Conservation (phyloP, 1,284 basidiomycete genomes). For the Puccinia coronata region DNA sequence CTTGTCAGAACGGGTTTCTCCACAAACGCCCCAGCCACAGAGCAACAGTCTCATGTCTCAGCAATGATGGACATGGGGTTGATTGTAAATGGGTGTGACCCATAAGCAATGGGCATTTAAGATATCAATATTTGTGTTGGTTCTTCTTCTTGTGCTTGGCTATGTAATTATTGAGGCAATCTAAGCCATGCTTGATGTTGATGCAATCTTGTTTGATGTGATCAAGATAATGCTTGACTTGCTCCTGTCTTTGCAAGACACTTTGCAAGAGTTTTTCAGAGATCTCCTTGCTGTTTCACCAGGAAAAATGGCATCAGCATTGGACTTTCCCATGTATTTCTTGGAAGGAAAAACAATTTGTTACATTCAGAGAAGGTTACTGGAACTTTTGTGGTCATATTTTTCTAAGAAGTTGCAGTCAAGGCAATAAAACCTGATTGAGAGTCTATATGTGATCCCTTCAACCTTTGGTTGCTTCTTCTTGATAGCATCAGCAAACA, state of each 20-base stretch:
- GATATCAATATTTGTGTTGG: neutral
- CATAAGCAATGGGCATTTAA: neutral
- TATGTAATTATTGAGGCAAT: neutral
- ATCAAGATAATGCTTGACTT: conserved; percentile 6
- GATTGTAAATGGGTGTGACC: neutral
- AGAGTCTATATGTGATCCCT: neutral
- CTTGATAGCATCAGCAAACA: conserved; percentile 3
- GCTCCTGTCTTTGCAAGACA: neutral
- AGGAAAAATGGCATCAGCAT: neutral
- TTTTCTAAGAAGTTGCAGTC: conserved; percentile 5
- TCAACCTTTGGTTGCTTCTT: conserved; percentile 11
- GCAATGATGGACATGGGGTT: neutral
- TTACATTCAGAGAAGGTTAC: neutral
- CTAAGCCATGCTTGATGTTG: neutral
- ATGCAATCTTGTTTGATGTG: neutral
- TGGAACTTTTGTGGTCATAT: neutral
- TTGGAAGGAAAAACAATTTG: neutral
- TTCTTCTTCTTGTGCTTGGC: neutral
- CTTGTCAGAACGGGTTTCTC: too few relatives aligned
- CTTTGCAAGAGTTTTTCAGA: neutral
- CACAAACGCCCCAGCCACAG: too few relatives aligned
- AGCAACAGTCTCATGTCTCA: too few relatives aligned
- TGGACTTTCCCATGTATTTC: neutral
- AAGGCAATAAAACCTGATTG: neutral
- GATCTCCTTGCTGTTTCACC: conserved; percentile 10